Evolutionary conservation across 2,329 filamentous ascomycete genomes (phyloP).

Genomic region (Plectosphaerella cucumerina): DNA sequence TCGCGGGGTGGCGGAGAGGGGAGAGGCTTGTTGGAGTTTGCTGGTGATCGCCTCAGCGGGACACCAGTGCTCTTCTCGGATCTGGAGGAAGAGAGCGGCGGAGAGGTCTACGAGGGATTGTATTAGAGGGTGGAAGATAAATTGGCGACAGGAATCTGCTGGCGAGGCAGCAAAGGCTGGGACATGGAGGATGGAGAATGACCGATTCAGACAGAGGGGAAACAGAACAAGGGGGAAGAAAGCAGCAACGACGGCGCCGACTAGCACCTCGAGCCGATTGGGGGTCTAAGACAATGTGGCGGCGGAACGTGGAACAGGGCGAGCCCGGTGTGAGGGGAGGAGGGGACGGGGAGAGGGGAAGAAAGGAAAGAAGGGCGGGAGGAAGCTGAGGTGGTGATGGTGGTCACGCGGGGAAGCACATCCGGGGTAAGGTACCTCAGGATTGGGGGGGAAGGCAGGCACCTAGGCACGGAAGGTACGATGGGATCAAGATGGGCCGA

Average conservation of each 20-base stretch:
- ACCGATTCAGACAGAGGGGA: background rate
- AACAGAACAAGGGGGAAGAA: background rate
- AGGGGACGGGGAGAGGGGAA: background rate
- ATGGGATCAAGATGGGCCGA: background rate
- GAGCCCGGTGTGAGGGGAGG: too few species aligned
- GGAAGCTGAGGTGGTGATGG: background rate
- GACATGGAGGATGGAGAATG: background rate
- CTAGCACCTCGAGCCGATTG: conserved; percentile 1
- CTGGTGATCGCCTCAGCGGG: conserved; percentile 18
- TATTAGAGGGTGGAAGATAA: conserved; percentile 8
- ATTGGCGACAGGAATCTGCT: too few species aligned
- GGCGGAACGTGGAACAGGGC: background rate
- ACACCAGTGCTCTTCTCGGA: background rate
- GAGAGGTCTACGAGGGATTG: background rate
- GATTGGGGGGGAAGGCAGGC: background rate
- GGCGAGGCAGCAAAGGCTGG: too few species aligned
- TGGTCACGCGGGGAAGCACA: conserved; percentile 9
- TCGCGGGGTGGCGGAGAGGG: conserved; percentile 46
- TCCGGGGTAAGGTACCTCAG: background rate
- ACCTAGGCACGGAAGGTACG: too few species aligned
- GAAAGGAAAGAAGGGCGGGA: background rate
- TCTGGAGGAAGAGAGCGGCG: background rate
- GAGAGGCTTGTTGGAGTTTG: conserved; percentile 52
- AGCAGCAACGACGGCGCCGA: too few species aligned
- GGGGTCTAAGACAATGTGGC: background rate